A percentile compares a stretch with the other conserved stretches of the same genome.
Conservation (phyloP, 176 grass and related monocot species). For the Avena insularis region DNA sequence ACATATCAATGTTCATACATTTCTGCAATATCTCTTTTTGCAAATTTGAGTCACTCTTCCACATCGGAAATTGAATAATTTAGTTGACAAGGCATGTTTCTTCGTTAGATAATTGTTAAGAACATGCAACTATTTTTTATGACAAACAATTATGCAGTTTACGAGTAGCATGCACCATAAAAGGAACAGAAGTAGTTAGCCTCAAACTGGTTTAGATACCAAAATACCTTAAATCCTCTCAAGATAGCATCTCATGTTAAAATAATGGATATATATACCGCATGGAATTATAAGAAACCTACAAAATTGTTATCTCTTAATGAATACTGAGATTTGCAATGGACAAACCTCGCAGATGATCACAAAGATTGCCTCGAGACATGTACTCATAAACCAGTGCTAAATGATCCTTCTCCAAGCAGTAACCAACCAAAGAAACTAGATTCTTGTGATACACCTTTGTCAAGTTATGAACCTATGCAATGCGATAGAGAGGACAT, state of each 20-base stretch:
- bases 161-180: too few relatives aligned
- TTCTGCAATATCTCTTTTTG: background rate
- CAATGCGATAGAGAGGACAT: background rate
- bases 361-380: background rate
- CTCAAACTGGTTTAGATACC: background rate
- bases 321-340: background rate
- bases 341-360: background rate
- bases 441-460: conserved; percentile 20
- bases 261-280: background rate
- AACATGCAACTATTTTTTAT: too few relatives aligned
- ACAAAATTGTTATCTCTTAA: background rate
- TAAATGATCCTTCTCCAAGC: background rate
- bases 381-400: conserved; percentile 8
- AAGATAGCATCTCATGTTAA: background rate
- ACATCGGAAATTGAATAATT: too few relatives aligned
- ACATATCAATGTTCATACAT: background rate
- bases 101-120: too few relatives aligned
- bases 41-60: background rate
- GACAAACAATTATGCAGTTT: too few relatives aligned
- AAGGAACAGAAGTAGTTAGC: background rate
- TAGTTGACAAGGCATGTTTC: too few relatives aligned
- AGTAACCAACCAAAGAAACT: conserved; percentile 20
- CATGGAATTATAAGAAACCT: background rate
- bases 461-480: conserved; percentile 9
- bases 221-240: background rate